These are phyloP conservation scores for Tilletia horrida DNA, from an alignment of 1,284 basidiomycete species.

Conservation along the genomic window DNA sequence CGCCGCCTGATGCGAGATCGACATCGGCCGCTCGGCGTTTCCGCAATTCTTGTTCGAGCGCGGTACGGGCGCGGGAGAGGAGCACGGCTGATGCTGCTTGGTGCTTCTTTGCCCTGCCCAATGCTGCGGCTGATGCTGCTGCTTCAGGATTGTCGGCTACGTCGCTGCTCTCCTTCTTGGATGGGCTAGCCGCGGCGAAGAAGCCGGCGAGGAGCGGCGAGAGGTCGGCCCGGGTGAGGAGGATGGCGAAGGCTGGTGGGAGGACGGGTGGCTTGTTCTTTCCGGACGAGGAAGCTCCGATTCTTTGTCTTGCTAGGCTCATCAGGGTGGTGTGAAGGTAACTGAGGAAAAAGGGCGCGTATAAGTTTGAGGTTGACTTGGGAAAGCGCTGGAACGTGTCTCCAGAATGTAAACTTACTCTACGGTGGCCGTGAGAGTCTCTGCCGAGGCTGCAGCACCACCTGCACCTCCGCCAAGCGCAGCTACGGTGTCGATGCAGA, in stretches of 20 bases:
- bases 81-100: slow-evolving; percentile 41
- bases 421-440: slow-evolving; percentile 33
- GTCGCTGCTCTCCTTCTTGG: slow-evolving; percentile 1
- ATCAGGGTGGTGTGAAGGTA: slow-evolving; percentile 42
- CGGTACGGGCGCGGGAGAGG: slow-evolving; percentile 41
- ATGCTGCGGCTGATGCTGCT: slow-evolving; percentile 22
- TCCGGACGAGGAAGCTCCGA: not conserved
- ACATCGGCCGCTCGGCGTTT: slow-evolving; percentile 32
- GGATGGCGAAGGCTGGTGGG: slow-evolving; percentile 36
- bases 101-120: slow-evolving; percentile 29
- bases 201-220: slow-evolving; percentile 39
- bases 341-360: not conserved
- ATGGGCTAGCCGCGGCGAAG: slow-evolving; percentile 21
- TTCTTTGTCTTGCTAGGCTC: slow-evolving; percentile 14
- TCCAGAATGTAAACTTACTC: slow-evolving; percentile 27
- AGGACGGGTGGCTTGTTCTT: not conserved
- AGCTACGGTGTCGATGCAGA: slow-evolving; percentile 48
- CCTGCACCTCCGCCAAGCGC: slow-evolving; percentile 35
- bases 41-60: slow-evolving; percentile 41
- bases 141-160: not conserved
- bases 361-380: too few species aligned
- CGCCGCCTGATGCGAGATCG: not conserved
- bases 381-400: too few species aligned
- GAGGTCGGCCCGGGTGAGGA: slow-evolving; percentile 49
- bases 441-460: slow-evolving; percentile 22